Evolutionary conservation across 2,329 filamentous ascomycete genomes (phyloP).

Genomic region (Sarocladiaceae sp.): DNA sequence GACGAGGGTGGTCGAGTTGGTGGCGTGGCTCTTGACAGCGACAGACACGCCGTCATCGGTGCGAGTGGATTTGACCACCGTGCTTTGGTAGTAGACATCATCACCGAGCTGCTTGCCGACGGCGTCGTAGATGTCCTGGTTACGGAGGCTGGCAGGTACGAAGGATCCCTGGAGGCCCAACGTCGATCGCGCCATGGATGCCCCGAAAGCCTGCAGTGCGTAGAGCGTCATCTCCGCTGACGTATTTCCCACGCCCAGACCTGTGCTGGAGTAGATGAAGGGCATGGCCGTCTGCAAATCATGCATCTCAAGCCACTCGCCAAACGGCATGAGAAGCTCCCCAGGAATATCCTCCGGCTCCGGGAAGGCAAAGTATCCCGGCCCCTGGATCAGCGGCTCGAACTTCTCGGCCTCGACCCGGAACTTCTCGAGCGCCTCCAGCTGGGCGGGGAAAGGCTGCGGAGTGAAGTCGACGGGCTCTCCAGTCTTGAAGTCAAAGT

Average conservation of each 20-base stretch:
- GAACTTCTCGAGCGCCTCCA: slow-evolving; percentile 21
- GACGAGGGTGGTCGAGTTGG: slow-evolving; percentile 20
- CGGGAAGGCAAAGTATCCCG: slow-evolving; percentile 33
- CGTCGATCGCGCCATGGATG: slow-evolving; percentile 26
- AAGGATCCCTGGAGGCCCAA: slow-evolving; percentile 22
- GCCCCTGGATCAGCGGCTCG: slow-evolving; percentile 22
- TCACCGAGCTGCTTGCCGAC: slow-evolving; percentile 26
- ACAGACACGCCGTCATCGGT: slow-evolving; percentile 17
- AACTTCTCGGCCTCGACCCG: slow-evolving; percentile 22
- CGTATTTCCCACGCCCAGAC: slow-evolving; percentile 38
- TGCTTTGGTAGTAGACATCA: slow-evolving; percentile 30
- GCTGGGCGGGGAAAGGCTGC: slow-evolving; percentile 15
- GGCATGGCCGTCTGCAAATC: slow-evolving; percentile 33
- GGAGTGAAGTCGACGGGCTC: slow-evolving; percentile 19
- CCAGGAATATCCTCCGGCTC: slow-evolving; percentile 25
- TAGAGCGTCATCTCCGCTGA: slow-evolving; percentile 35
- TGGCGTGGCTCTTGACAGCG: slow-evolving; percentile 16
- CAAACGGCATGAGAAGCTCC: slow-evolving; percentile 39
- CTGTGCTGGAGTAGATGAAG: slow-evolving; percentile 31
- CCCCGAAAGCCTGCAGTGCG: slow-evolving; percentile 35
- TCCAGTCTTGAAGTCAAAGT: slow-evolving; percentile 31
- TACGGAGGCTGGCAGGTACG: slow-evolving; percentile 26
- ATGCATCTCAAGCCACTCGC: slow-evolving; percentile 41
- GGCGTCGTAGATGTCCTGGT: slow-evolving; percentile 33
- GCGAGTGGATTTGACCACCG: slow-evolving; percentile 24